Percentiles rank a stretch among this genome's conserved stretches.
phyloP scores from a whole-genome alignment of 2,329 filamentous ascomycete genomes.

The Fusarium haematococcum region DNA sequence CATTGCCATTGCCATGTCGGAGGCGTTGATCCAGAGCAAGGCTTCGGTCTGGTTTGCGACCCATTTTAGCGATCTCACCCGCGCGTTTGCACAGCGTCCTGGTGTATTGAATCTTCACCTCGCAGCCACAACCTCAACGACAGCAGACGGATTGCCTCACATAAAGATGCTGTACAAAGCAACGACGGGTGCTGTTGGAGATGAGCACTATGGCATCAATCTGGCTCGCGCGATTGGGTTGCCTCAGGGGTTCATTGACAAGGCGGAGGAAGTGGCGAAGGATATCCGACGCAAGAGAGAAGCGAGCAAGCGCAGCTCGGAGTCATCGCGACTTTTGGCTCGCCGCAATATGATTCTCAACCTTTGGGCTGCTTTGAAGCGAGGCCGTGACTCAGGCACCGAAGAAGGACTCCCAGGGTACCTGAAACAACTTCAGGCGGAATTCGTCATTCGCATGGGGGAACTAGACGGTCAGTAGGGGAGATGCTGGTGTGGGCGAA shows the following conservation, averaged over 20 bases:
- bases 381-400: conserved; percentile 73
- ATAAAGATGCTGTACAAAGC: conserved; percentile 94
- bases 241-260: conserved; percentile 73
- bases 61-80: conserved; percentile 87
- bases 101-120: conserved; percentile 89
- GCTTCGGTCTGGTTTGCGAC: conserved; percentile 93
- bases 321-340: conserved; percentile 68
- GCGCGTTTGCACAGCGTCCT: conserved; percentile 77
- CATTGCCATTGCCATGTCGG: conserved; percentile 90
- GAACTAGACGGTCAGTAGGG: conserved; percentile 62
- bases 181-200: conserved; percentile 74
- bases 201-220: conserved; percentile 84
- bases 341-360: conserved; percentile 79
- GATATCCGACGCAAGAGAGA: conserved; percentile 70
- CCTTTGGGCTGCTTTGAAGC: conserved; percentile 77
- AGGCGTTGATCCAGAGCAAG: conserved; percentile 83
- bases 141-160: conserved; percentile 63
- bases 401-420: conserved; percentile 65
- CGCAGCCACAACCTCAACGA: conserved; percentile 70
- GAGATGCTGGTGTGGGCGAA: background rate
- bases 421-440: conserved; percentile 65
- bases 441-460: conserved; percentile 80
- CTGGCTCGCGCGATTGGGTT: conserved; percentile 82
- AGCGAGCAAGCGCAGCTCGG: conserved; percentile 68
- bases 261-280: conserved; percentile 74